These are phyloP conservation scores for Hypericum perforatum DNA, from an alignment of 345 rosid species.

Conservation along the genomic window DNA sequence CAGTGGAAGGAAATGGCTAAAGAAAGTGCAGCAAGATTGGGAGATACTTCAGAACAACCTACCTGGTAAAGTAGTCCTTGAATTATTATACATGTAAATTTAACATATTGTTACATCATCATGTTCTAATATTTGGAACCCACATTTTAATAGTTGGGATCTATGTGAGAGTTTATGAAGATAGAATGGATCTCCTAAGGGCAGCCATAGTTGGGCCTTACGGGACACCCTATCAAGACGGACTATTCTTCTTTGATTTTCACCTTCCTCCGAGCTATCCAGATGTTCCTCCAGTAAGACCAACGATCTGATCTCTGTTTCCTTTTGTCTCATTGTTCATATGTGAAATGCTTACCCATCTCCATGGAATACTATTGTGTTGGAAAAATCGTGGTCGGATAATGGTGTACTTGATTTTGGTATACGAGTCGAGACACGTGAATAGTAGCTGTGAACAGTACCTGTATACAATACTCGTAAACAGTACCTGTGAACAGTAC, in stretches of 20 bases:
- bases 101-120: not conserved
- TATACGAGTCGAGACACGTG: too few relatives aligned
- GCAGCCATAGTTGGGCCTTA: slow-evolving; percentile 88
- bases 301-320: slow-evolving; percentile 2
- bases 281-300: slow-evolving; percentile 73
- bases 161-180: slow-evolving; percentile 81
- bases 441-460: too few relatives aligned
- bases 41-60: slow-evolving; percentile 90
- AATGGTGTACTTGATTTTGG: too few relatives aligned
- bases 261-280: slow-evolving; percentile 85
- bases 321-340: too few relatives aligned
- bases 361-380: not conserved
- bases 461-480: too few relatives aligned
- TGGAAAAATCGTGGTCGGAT: too few relatives aligned
- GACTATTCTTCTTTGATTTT: slow-evolving; percentile 95
- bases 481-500: too few relatives aligned
- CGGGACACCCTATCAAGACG: slow-evolving; percentile 99
- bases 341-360: not conserved
- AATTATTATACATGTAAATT: not conserved
- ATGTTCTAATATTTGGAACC: slow-evolving; percentile 6
- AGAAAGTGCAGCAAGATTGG: slow-evolving; percentile 98
- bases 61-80: slow-evolving; percentile 50
- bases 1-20: slow-evolving; percentile 77
- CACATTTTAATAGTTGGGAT: slow-evolving; percentile 56
- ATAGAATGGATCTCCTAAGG: slow-evolving; percentile 88